A percentile compares a stretch with the other conserved stretches of the same genome.
These are phyloP conservation scores for Magnaporthiopsis poae DNA, from an alignment of 2,329 filamentous ascomycete species.

Conservation along the genomic window DNA sequence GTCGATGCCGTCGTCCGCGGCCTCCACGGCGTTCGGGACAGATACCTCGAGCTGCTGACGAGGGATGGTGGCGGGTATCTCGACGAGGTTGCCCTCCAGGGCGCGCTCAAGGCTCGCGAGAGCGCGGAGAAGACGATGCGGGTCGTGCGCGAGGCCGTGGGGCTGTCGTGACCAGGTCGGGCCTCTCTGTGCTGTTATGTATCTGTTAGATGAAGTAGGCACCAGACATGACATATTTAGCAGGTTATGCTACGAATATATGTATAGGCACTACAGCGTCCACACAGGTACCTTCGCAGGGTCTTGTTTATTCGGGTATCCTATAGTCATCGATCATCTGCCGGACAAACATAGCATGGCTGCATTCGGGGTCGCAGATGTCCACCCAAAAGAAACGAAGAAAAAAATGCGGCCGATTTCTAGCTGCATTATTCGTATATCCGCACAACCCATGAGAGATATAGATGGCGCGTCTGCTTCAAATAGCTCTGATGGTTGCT, in stretches of 20 bases:
- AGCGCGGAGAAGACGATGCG: conserved; percentile 53
- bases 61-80: conserved; percentile 28
- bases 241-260: background rate
- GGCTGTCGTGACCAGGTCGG: conserved; percentile 24
- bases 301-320: background rate
- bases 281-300: background rate
- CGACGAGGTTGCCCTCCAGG: conserved; percentile 43
- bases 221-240: background rate
- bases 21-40: conserved; percentile 44
- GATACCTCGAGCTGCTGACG: conserved; percentile 43
- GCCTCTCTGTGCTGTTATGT: background rate
- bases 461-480: background rate
- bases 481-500: background rate
- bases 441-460: background rate
- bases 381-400: background rate
- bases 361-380: background rate
- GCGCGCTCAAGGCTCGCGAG: conserved; percentile 49
- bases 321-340: background rate
- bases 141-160: conserved; percentile 41
- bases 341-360: background rate
- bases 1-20: conserved; percentile 45
- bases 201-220: background rate
- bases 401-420: background rate
- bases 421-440: background rate
- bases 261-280: too few relatives aligned